A percentile compares a stretch with the other conserved stretches of the same genome.
Conservation (phyloP, 1,284 basidiomycete species). For the Cutaneotrichosporon arboriforme region DNA sequence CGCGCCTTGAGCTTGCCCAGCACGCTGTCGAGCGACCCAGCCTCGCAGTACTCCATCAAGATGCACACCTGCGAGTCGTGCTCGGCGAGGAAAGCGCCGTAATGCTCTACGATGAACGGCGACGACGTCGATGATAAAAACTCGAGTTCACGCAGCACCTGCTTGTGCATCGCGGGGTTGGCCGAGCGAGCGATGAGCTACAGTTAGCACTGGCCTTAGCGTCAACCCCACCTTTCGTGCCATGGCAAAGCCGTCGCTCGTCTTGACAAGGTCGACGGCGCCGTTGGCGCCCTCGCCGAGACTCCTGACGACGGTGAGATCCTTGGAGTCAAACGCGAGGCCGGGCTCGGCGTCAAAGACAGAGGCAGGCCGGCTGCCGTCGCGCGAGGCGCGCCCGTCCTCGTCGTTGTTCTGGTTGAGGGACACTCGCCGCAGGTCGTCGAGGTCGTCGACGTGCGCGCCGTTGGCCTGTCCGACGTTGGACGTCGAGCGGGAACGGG, state of each 20-base stretch:
- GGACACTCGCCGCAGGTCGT: background rate
- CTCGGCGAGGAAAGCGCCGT: constrained; percentile 90
- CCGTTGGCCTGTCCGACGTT: background rate
- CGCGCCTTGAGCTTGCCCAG: constrained; percentile 75
- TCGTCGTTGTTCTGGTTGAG: background rate
- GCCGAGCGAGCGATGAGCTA: constrained; percentile 88
- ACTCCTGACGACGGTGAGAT: constrained; percentile 65
- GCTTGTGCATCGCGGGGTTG: constrained; percentile 75
- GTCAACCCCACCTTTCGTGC: constrained; percentile 68
- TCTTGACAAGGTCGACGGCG: constrained; percentile 82
- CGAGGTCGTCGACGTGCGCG: constrained; percentile 5
- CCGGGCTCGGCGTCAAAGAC: constrained; percentile 28
- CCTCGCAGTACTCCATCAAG: constrained; percentile 91
- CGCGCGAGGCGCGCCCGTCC: background rate
- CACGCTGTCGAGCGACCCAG: constrained; percentile 72
- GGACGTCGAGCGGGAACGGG: background rate
- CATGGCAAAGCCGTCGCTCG: constrained; percentile 56
- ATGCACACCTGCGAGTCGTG: constrained; percentile 91
- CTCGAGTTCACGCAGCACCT: constrained; percentile 85
- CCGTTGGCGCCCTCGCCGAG: constrained; percentile 96
- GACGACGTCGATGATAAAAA: constrained; percentile 83
- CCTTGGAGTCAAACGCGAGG: constrained; percentile 45
- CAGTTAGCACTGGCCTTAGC: background rate
- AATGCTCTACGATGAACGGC: constrained; percentile 84
- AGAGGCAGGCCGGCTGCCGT: background rate